Percentiles rank a stretch among this genome's conserved stretches.
Evolutionary conservation across 192 early-diverging fungal genomes (phyloP).

Genomic region (Coemansia sp.): DNA sequence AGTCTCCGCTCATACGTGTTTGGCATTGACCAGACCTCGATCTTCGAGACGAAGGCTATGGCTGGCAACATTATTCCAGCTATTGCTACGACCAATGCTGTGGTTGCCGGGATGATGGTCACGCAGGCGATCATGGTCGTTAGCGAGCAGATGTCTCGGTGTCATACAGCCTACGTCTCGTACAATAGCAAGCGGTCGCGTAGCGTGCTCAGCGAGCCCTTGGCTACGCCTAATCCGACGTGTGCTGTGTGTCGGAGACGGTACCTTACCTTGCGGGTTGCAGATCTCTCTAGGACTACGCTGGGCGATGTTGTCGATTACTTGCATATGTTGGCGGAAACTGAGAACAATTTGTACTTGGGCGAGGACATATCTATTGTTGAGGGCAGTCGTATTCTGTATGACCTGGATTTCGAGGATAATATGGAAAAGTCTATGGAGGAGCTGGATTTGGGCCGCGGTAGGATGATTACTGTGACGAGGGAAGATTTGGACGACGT

Average conservation of each 20-base stretch:
- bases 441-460: constrained; percentile 57
- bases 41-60: constrained; percentile 96
- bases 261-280: constrained; percentile 60
- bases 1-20: constrained; percentile 86
- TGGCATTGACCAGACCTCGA: constrained; percentile 73
- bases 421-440: constrained; percentile 61
- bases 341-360: constrained; percentile 54
- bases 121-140: constrained; percentile 81
- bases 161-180: constrained; percentile 60
- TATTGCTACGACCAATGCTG: constrained; percentile 97
- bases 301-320: constrained; percentile 66
- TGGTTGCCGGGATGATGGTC: constrained; percentile 92
- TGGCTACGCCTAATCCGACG: constrained; percentile 64
- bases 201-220: constrained; percentile 63
- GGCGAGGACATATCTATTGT: constrained; percentile 72
- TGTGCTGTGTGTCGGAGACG: constrained; percentile 76
- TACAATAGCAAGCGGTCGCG: constrained; percentile 61
- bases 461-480: constrained; percentile 33
- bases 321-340: constrained; percentile 40
- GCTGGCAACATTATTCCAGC: constrained; percentile 99
- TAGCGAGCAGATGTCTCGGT: constrained; percentile 11
- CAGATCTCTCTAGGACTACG: constrained; percentile 61
- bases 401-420: constrained; percentile 90
- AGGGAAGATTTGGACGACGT: constrained; percentile 27
- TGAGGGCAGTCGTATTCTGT: constrained; percentile 74